Evolutionary conservation across 192 early-diverging fungal genomes (phyloP).

Genomic region (Nowakowskiella sp.): DNA sequence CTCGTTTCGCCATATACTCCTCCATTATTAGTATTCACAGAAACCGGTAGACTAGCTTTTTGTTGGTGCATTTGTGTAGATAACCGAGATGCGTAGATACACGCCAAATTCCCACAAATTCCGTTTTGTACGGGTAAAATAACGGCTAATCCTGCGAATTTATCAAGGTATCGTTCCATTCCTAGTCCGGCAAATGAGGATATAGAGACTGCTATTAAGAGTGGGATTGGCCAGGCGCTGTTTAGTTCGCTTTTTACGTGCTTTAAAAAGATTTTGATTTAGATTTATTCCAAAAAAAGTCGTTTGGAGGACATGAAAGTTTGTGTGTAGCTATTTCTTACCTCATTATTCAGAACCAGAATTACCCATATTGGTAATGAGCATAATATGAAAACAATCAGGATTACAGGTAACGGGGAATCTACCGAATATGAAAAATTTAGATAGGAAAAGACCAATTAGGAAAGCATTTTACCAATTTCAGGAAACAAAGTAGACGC

Average conservation of each 20-base stretch:
- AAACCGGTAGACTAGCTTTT: background rate
- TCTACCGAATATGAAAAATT: too few relatives aligned
- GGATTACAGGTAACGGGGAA: conserved; percentile 1
- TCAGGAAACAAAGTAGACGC: conserved; percentile 37
- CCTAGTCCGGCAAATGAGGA: conserved; percentile 56
- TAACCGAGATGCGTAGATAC: conserved; percentile 24
- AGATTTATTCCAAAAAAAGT: background rate
- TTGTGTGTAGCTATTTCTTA: background rate
- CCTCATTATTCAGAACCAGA: conserved; percentile 16
- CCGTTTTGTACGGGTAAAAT: conserved; percentile 63
- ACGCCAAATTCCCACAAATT: conserved; percentile 25
- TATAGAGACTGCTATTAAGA: conserved; percentile 66
- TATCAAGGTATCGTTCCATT: conserved; percentile 58
- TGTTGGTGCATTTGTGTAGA: conserved; percentile 25
- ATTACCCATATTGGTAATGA: conserved; percentile 15
- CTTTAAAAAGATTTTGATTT: background rate
- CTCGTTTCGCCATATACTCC: background rate
- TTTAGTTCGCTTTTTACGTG: conserved; percentile 53
- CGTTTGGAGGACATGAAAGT: too few relatives aligned
- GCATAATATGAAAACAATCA: background rate
- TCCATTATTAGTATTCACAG: background rate
- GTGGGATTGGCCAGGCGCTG: conserved; percentile 68
- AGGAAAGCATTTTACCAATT: conserved; percentile 33
- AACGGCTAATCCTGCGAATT: conserved; percentile 56
- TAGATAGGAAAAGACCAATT: too few relatives aligned